phyloP scores from a whole-genome alignment of 78 protist species.

The Isochrysis galbana region DNA sequence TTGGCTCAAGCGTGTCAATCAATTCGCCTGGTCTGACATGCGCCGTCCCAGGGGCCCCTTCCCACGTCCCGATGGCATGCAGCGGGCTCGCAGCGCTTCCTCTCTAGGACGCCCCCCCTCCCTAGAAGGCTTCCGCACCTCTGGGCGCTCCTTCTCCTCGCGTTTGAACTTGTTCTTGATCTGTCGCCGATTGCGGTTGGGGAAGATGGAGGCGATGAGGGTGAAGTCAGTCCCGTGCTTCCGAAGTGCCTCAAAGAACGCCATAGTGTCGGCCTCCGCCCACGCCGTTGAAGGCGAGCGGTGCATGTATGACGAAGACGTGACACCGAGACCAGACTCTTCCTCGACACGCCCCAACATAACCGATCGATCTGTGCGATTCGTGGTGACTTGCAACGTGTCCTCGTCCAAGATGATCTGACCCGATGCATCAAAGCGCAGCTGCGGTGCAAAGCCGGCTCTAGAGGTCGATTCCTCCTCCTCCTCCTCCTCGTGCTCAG shows the following conservation, averaged over 20 bases:
- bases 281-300: neutral
- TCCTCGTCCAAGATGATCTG: neutral
- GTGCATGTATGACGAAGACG: neutral
- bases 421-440: neutral
- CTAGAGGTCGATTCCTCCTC: neutral
- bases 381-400: neutral
- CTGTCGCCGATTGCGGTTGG: neutral
- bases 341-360: neutral
- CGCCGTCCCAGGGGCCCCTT: neutral
- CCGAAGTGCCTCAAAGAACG: neutral
- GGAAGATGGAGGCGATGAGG: neutral
- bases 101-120: too few species aligned
- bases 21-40: neutral
- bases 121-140: too few species aligned
- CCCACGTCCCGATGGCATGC: neutral
- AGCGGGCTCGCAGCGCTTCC: neutral
- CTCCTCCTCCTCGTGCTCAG: neutral
- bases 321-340: neutral
- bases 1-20: too few species aligned
- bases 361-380: neutral
- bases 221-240: constrained; percentile 34
- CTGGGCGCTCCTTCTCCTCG: too few species aligned
- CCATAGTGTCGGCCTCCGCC: neutral
- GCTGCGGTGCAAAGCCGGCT: constrained; percentile 7
- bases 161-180: constrained; percentile 25